Evolutionary conservation across 305 asterid genomes (phyloP), one percentile per base, ranked within the genome.

Genomic region (Solanum hybrid): DNA sequence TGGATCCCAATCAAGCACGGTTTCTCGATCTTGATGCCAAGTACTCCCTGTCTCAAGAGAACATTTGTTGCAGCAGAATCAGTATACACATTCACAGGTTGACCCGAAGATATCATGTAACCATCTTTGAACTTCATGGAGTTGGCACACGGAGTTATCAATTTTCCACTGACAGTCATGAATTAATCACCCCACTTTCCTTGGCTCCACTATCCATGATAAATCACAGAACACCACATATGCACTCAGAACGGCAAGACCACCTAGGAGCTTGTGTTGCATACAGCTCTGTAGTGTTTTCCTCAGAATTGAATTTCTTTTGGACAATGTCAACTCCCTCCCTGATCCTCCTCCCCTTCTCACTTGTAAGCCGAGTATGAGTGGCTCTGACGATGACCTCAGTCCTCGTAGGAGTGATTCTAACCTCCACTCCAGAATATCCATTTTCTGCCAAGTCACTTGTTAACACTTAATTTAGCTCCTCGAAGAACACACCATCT

Each of bases 341-440:
- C 90, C 95, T 92, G 88, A 94, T 93, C 91, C 95, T 92, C 93
- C 95, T 92, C 75, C 94, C 96, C 79, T 94, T 93, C 92, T 94
- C 95, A 78, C 95, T 76, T 76, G 80, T 75, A 75, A 75, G 38
- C 36, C 13, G 80, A 75, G 80, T 32, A 76, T 76, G 80, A 76
- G 80, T 32, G 80, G 40, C 80, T 31, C 40, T 76, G 40, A 76
- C 22, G 26, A 76, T 31, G 80, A 76, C 36, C 80, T 15, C 80
- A 76, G 80, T 76, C 80, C 80, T 31, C 14, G 10, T 76, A 31
- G 80, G 38, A 31, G 80, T 32, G 40, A 31, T 19, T 31, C 80
- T 76, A 76, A 31, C 40, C 24, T 31, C 80, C 80, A 76, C 38
- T 31, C 40, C 80, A 15, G 40, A 31, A 76, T 31, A 76, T 73